Conservation (phyloP, 2,329 filamentous ascomycete genomes). For the Dothideomycetes sp. region DNA sequence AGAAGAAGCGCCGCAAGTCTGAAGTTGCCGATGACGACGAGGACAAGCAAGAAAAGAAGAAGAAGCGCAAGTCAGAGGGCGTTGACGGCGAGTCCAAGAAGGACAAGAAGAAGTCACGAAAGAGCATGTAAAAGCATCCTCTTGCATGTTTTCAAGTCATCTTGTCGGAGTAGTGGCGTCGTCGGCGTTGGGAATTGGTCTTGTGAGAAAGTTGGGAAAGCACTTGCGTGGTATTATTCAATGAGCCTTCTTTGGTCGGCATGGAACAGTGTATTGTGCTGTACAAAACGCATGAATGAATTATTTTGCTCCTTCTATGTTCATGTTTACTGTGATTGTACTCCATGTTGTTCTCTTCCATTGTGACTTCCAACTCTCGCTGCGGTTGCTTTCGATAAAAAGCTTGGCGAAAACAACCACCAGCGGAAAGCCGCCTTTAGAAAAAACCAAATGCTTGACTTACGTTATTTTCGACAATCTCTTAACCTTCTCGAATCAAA, state of each 20-base stretch:
- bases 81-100: no score
- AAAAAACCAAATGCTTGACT: neutral
- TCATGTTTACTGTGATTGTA: neutral
- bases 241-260: constrained; percentile 7
- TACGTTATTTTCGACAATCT: neutral
- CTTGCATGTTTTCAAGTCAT: constrained; percentile 5
- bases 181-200: constrained; percentile 11
- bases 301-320: neutral
- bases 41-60: constrained; percentile 23
- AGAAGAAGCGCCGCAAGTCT: constrained; percentile 21
- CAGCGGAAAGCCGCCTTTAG: neutral
- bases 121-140: constrained; percentile 13
- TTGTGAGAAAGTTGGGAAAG: constrained; percentile 9
- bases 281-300: constrained; percentile 13
- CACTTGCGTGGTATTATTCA: constrained; percentile 2
- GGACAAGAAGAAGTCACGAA: constrained; percentile 16
- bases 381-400: neutral
- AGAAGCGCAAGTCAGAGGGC: no score
- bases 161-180: constrained; percentile 14
- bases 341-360: neutral
- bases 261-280: constrained; percentile 6
- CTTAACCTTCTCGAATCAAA: no score
- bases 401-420: constrained; percentile 7
- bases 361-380: neutral
- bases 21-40: constrained; percentile 16